These are phyloP conservation scores for Elongisporangium senticosum DNA, from an alignment of 352 stramenopile species.

Conservation along the genomic window DNA sequence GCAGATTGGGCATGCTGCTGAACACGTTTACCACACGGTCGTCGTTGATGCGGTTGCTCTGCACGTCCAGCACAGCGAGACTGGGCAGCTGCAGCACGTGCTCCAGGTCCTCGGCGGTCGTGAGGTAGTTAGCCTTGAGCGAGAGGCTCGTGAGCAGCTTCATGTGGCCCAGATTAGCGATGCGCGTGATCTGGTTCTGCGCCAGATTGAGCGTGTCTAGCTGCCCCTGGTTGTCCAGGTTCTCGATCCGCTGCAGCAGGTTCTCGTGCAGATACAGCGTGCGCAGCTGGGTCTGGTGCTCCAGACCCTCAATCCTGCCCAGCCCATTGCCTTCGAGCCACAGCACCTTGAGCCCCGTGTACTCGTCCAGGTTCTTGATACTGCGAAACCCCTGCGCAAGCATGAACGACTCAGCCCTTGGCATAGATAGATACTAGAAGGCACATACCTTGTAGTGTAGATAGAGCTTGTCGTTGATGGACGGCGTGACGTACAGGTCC, in stretches of 20 bases:
- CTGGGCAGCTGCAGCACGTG: slow-evolving; percentile 62
- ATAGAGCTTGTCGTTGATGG: slow-evolving; percentile 95
- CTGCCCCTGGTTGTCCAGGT: slow-evolving; percentile 41
- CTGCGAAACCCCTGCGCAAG: slow-evolving; percentile 68
- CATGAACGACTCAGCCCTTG: neutral
- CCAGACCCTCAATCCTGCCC: slow-evolving; percentile 85
- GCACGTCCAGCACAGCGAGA: slow-evolving; percentile 73
- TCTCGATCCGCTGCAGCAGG: slow-evolving; percentile 90
- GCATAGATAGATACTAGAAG: neutral
- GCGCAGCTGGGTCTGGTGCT: slow-evolving; percentile 80
- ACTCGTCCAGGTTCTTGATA: slow-evolving; percentile 94
- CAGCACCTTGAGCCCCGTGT: slow-evolving; percentile 91
- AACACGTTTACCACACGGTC: slow-evolving; percentile 57
- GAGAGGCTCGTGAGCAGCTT: slow-evolving; percentile 63
- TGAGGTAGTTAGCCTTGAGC: slow-evolving; percentile 75
- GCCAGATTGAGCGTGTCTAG: slow-evolving; percentile 81
- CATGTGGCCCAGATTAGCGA: slow-evolving; percentile 75
- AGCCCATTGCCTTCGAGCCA: slow-evolving; percentile 95
- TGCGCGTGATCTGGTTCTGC: slow-evolving; percentile 74
- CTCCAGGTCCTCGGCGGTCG: slow-evolving; percentile 47
- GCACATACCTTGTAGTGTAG: slow-evolving; percentile 89
- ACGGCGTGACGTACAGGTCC: slow-evolving; percentile 88
- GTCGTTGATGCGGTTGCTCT: slow-evolving; percentile 77
- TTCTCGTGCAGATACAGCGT: slow-evolving; percentile 95
- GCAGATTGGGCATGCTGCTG: slow-evolving; percentile 67